Percentiles rank a stretch among this genome's conserved stretches.
phyloP scores from a whole-genome alignment of 2,329 filamentous ascomycete genomes.

The Penicillium sp. region DNA sequence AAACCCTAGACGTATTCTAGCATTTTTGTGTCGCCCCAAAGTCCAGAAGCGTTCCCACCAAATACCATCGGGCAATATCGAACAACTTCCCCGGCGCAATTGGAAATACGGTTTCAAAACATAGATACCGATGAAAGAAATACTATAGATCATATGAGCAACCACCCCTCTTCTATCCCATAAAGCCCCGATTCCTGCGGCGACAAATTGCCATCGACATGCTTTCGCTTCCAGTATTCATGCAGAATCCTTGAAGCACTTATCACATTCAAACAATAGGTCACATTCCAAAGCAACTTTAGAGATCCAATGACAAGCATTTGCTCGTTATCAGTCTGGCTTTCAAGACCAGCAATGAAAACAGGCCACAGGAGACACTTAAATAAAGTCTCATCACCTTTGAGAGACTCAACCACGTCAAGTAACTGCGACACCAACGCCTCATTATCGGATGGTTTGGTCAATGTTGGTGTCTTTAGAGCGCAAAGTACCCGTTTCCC shows the following conservation, averaged over 20 bases:
- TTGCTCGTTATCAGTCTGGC: neutral
- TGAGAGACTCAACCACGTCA: conserved; percentile 3
- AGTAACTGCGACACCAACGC: neutral
- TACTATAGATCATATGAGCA: neutral
- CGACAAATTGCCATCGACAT: neutral
- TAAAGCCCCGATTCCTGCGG: neutral
- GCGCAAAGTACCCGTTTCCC: conserved; percentile 9
- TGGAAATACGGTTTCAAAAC: too few species aligned
- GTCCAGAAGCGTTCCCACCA: too few species aligned
- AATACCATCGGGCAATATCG: too few species aligned
- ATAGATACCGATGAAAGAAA: neutral
- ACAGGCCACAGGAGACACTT: conserved; percentile 26
- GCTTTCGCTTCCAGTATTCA: conserved; percentile 9
- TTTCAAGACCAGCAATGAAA: conserved; percentile 21
- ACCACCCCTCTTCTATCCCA: neutral
- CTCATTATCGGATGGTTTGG: neutral
- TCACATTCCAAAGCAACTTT: conserved; percentile 18
- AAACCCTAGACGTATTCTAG: too few species aligned
- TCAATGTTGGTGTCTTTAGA: neutral
- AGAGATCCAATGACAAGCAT: conserved; percentile 5
- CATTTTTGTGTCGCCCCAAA: too few species aligned
- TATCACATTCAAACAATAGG: conserved; percentile 22
- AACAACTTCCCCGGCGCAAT: too few species aligned
- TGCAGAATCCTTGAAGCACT: conserved; percentile 19
- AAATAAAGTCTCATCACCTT: conserved; percentile 9